Evolutionary conservation across 2,329 filamentous ascomycete species (phyloP), one percentile per base, ranked within the genome.

Genomic region (Bipolaris oryzae): DNA sequence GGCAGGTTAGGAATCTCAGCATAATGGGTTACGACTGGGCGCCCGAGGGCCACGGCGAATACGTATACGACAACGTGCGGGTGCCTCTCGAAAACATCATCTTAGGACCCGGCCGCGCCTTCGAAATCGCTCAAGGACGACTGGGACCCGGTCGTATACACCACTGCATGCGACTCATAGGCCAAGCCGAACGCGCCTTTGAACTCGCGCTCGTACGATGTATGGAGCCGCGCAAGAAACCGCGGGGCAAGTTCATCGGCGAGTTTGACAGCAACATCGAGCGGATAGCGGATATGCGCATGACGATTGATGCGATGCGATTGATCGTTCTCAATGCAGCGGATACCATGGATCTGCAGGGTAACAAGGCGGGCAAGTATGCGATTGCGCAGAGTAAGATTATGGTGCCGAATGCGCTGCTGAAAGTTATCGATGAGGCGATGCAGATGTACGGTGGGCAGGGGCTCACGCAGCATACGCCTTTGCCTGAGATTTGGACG

Each of bases 1-100:
- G 70, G 18, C 75, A 77, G 53, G 66, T 77, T 16, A 64, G 76
- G 38, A 78, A 77, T 57, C 62, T 79, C 38, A 76, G 69, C 2
- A 77, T 79, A 53, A 77, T 78, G 75, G 77, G 76, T 2, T 78
- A 78, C 53, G 77, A 78, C 60, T 74, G 76, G 66, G 77, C 77
- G 1, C 77, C 77, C 6, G 75, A 78, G 53, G 77, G 77, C 10
- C 77, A 79, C 56, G 77, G 77, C 23, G 75, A 79, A 54, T 78
- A 77, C 62, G 56, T 77, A 11, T 79, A 78, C 62, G 69, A 78
- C 16, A 74, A 79, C 55, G 76, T 79, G 0, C 70, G 77, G 15
- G 70, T 79, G 3, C 76, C 77, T 2, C 60, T 67, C 23, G 74
- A 75, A 51, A 79, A 78, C 64, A 77, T 79, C 53, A 78, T 78